phyloP scores from a whole-genome alignment of 2,329 filamentous ascomycete species.

The Claviceps citrina region DNA sequence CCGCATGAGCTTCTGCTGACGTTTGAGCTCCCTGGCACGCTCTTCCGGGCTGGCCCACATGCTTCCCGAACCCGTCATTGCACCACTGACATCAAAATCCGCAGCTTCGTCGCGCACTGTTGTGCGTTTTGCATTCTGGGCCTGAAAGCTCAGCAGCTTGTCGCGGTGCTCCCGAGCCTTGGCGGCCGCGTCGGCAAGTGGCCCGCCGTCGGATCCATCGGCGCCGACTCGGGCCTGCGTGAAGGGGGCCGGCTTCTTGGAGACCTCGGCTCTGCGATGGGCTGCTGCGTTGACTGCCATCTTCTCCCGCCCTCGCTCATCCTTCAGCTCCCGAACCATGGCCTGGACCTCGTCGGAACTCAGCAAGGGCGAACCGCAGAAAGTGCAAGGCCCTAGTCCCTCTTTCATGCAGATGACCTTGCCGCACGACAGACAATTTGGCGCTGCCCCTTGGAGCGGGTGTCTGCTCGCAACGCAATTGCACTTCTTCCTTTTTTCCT shows the following conservation, averaged over 20 bases:
- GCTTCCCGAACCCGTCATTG: slow-evolving; percentile 28
- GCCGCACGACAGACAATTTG: slow-evolving; percentile 83
- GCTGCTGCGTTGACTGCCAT: slow-evolving; percentile 65
- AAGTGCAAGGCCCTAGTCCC: slow-evolving; percentile 86
- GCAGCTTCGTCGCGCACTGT: slow-evolving; percentile 73
- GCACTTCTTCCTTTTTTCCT: slow-evolving; percentile 49
- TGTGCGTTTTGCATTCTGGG: slow-evolving; percentile 70
- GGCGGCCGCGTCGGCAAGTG: slow-evolving; percentile 41
- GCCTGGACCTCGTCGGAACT: slow-evolving; percentile 58
- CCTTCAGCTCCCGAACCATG: slow-evolving; percentile 70
- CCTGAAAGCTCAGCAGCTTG: slow-evolving; percentile 65
- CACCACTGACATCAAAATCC: slow-evolving; percentile 39
- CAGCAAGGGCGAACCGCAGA: slow-evolving; percentile 63
- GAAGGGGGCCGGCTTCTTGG: slow-evolving; percentile 45
- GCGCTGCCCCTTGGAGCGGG: slow-evolving; percentile 75
- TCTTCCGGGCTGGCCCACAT: slow-evolving; percentile 80
- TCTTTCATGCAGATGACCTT: slow-evolving; percentile 94
- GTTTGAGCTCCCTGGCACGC: slow-evolving; percentile 66
- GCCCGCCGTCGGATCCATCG: slow-evolving; percentile 16
- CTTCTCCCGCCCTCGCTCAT: slow-evolving; percentile 74
- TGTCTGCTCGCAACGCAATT: slow-evolving; percentile 81
- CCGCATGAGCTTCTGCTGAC: slow-evolving; percentile 67
- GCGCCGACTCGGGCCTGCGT: slow-evolving; percentile 27
- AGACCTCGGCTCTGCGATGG: slow-evolving; percentile 51
- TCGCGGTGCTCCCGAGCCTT: slow-evolving; percentile 68